These are phyloP conservation scores for Oryza brachyantha DNA, from an alignment of 176 grass and related monocot genomes.

Conservation along the genomic window DNA sequence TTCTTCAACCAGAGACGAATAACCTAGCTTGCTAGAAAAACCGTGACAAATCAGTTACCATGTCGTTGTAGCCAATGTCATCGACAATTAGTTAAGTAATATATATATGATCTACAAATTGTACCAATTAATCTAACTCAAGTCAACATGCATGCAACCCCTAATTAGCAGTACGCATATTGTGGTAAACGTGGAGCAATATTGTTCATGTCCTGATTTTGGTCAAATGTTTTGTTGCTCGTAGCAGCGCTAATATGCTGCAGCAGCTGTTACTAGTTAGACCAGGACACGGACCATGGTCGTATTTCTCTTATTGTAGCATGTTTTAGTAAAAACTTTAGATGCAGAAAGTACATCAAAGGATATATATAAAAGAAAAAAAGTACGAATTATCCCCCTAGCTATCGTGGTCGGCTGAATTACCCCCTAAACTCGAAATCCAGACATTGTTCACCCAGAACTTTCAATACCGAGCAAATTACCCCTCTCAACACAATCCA, in stretches of 20 bases:
- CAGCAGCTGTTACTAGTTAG: background rate
- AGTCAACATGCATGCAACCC: slow-evolving; percentile 19
- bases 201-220: background rate
- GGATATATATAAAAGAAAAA: no score
- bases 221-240: background rate
- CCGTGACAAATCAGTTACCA: slow-evolving; percentile 34
- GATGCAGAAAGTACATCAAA: no score
- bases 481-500: no score
- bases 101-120: slow-evolving; percentile 14
- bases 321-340: no score
- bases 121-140: slow-evolving; percentile 10
- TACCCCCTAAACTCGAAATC: no score
- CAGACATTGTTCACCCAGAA: no score
- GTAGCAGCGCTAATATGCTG: background rate
- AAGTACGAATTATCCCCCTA: no score
- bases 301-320: background rate
- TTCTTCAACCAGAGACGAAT: slow-evolving; percentile 26
- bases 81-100: background rate
- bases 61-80: slow-evolving; percentile 15
- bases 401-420: no score
- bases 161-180: background rate
- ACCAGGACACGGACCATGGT: background rate
- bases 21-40: background rate
- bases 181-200: background rate
- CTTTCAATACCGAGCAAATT: no score